phyloP scores from a whole-genome alignment of 345 rosid genomes.

The Combretum micranthum region DNA sequence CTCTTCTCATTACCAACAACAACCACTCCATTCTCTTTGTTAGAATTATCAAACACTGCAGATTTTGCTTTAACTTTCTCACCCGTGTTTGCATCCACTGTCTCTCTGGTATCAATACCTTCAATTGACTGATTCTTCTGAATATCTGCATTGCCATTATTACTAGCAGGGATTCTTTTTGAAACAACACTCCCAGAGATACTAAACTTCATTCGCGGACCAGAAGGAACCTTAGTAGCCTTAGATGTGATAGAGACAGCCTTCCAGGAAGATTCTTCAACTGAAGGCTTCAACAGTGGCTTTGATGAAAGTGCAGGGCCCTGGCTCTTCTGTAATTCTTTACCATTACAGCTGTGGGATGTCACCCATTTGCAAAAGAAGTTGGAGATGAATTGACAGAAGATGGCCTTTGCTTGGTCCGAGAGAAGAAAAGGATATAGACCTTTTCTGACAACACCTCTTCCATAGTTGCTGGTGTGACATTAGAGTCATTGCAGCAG shows the following conservation, averaged over 20 bases:
- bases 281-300: conserved; percentile 24
- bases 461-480: conserved; percentile 67
- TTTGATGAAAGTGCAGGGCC: conserved; percentile 33
- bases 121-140: conserved; percentile 32
- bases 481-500: conserved; percentile 82
- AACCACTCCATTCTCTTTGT: conserved; percentile 16
- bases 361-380: conserved; percentile 49
- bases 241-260: conserved; percentile 28
- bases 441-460: conserved; percentile 92
- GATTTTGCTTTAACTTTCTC: conserved; percentile 29
- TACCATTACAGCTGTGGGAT: conserved; percentile 42
- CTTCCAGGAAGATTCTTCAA: conserved; percentile 33
- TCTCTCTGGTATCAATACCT: conserved; percentile 24
- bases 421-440: conserved; percentile 86
- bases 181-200: conserved; percentile 48
- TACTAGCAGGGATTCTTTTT: conserved; percentile 33
- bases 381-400: conserved; percentile 24
- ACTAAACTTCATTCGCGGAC: conserved; percentile 43
- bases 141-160: conserved; percentile 39
- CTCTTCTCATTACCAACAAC: too few species aligned
- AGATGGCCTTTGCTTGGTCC: conserved; percentile 56
- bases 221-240: conserved; percentile 51
- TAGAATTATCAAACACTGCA: conserved; percentile 20
- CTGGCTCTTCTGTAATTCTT: conserved; percentile 30
- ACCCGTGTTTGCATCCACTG: conserved; percentile 24